Evolutionary conservation across 441 rosid species (phyloP).

Genomic region (Gossypium schwendimanii): DNA sequence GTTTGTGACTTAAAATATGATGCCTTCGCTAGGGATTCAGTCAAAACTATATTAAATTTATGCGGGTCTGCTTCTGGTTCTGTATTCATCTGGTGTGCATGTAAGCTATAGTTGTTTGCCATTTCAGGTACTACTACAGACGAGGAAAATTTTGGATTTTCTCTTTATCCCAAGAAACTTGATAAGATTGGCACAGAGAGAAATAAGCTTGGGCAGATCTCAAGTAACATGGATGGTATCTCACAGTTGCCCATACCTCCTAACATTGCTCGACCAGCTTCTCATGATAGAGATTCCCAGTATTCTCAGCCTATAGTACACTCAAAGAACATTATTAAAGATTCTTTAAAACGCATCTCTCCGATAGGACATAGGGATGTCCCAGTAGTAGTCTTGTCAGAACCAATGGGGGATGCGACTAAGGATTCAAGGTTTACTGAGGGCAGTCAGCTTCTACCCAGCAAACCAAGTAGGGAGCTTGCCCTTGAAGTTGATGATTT

Average conservation of each 20-base stretch:
- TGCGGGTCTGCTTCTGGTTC: not conserved
- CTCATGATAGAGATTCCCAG: constrained; percentile 38
- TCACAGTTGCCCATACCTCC: constrained; percentile 33
- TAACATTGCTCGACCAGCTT: constrained; percentile 26
- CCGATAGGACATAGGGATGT: constrained; percentile 27
- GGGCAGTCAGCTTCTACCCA: constrained; percentile 32
- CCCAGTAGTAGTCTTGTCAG: constrained; percentile 26
- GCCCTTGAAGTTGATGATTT: constrained; percentile 76
- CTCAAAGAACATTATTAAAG: constrained; percentile 34
- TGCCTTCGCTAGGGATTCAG: constrained; percentile 1
- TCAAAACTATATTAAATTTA: not conserved
- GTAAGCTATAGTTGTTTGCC: constrained; percentile 15
- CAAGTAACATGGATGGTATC: constrained; percentile 35
- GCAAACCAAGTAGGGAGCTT: constrained; percentile 44
- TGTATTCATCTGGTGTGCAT: constrained; percentile 6
- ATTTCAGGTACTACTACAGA: constrained; percentile 30
- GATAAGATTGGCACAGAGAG: constrained; percentile 41
- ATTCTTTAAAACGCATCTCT: constrained; percentile 35
- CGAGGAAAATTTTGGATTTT: constrained; percentile 49
- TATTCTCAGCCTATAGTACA: constrained; percentile 34
- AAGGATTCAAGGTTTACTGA: constrained; percentile 35
- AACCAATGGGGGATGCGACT: constrained; percentile 25
- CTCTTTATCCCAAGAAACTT: constrained; percentile 40
- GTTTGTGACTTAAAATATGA: not conserved
- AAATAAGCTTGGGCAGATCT: constrained; percentile 32